Percentiles rank a stretch among this genome's conserved stretches.
Conservation (phyloP, 1,139 yeast species). For the Hyphopichia burtonii region DNA sequence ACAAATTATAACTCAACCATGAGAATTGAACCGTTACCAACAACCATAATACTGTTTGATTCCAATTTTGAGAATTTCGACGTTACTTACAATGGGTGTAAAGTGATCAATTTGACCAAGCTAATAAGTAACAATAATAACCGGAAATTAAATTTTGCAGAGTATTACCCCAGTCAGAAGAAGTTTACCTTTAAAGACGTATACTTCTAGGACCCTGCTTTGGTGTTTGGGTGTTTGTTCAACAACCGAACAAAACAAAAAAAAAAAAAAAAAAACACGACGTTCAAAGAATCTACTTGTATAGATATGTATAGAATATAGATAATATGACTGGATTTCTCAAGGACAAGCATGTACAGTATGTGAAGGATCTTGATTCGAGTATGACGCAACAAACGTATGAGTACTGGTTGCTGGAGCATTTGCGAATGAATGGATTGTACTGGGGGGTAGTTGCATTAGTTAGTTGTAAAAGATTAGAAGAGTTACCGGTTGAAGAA, state of each 20-base stretch:
- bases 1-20: conserved; percentile 72
- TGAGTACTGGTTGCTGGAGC: conserved; percentile 90
- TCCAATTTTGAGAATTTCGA: conserved; percentile 69
- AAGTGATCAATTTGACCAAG: conserved; percentile 69
- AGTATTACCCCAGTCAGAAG: conserved; percentile 62
- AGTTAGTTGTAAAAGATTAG: conserved; percentile 53
- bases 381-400: conserved; percentile 34
- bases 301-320: too few relatives aligned
- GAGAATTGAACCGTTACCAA: conserved; percentile 76
- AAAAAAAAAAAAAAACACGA: not conserved
- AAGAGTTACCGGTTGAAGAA: conserved; percentile 55
- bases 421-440: conserved; percentile 83
- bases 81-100: conserved; percentile 79
- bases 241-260: too few relatives aligned
- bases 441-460: conserved; percentile 94
- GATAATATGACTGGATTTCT: not conserved
- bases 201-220: conserved; percentile 26
- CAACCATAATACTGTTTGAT: conserved; percentile 65
- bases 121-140: conserved; percentile 39
- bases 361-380: conserved; percentile 38
- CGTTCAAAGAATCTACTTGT: too few relatives aligned
- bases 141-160: conserved; percentile 61
- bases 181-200: conserved; percentile 49
- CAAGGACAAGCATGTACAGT: conserved; percentile 33
- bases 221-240: conserved; percentile 1